These are phyloP conservation scores for Hirsutella rhossiliensis DNA, from an alignment of 2,329 filamentous ascomycete species.

Conservation along the genomic window DNA sequence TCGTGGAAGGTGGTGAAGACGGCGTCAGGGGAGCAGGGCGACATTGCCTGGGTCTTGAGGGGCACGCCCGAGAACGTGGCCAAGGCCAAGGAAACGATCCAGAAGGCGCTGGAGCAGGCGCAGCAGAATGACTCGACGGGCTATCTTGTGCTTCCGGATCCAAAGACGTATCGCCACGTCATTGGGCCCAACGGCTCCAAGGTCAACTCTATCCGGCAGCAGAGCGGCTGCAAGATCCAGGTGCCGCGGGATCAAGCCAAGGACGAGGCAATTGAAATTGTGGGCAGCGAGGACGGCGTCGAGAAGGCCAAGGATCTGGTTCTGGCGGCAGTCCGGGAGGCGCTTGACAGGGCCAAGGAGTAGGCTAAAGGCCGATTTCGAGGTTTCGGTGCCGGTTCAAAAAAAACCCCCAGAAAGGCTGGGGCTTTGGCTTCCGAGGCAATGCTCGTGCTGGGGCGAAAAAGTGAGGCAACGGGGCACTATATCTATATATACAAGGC, in stretches of 20 bases:
- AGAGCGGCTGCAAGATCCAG: constrained; percentile 88
- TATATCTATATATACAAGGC: too few relatives aligned
- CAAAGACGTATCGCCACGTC: constrained; percentile 77
- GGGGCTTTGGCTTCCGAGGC: not conserved
- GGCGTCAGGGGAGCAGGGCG: constrained; percentile 47
- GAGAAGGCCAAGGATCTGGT: constrained; percentile 86
- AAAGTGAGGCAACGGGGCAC: too few relatives aligned
- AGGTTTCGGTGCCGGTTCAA: not conserved
- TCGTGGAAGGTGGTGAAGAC: constrained; percentile 73
- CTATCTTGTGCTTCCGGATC: constrained; percentile 82
- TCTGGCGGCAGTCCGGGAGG: constrained; percentile 65
- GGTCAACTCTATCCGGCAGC: constrained; percentile 84
- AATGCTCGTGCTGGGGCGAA: not conserved
- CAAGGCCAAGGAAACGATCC: constrained; percentile 67
- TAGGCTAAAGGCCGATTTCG: constrained; percentile 3
- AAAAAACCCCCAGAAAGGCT: not conserved
- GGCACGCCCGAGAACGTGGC: constrained; percentile 67
- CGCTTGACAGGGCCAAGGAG: constrained; percentile 25
- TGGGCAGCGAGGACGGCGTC: constrained; percentile 65
- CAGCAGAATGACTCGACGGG: constrained; percentile 61
- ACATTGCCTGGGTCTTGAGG: constrained; percentile 82
- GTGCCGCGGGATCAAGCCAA: constrained; percentile 70
- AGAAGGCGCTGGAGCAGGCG: constrained; percentile 60
- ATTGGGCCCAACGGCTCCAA: constrained; percentile 82
- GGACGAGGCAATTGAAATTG: constrained; percentile 81